Conservation (phyloP, 768 basidiomycete genomes). For the Lepiota venenata region DNA sequence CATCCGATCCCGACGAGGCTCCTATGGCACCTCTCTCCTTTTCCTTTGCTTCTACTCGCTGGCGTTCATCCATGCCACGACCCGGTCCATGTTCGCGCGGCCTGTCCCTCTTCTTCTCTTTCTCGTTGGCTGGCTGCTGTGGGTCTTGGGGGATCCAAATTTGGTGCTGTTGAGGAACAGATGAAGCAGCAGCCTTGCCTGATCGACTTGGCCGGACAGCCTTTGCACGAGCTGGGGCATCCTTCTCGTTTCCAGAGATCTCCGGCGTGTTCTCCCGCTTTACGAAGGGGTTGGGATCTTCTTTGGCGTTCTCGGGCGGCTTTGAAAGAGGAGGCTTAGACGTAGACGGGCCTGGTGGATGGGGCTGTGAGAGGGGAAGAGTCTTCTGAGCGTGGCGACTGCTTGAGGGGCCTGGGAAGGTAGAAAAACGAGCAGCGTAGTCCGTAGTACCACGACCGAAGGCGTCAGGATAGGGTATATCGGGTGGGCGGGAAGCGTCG, state of each 20-base stretch:
- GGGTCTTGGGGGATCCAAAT: background rate
- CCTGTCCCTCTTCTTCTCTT: slow-evolving; percentile 1
- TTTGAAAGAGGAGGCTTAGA: background rate
- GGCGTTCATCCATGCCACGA: background rate
- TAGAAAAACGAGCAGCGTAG: slow-evolving; percentile 2
- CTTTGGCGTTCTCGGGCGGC: background rate
- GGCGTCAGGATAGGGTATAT: background rate
- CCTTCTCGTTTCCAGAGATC: slow-evolving; percentile 1
- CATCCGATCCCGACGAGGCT: slow-evolving; percentile 3
- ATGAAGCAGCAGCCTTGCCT: background rate
- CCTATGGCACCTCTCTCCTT: background rate
- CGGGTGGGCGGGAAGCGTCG: background rate
- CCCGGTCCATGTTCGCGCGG: background rate
- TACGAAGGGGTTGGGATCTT: background rate
- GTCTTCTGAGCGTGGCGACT: background rate
- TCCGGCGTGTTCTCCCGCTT: background rate
- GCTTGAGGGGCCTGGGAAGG: background rate
- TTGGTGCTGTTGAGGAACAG: slow-evolving; percentile 1
- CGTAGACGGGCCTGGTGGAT: background rate
- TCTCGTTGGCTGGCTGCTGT: slow-evolving; percentile 2
- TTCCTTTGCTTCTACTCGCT: slow-evolving; percentile 3
- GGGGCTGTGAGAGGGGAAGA: background rate
- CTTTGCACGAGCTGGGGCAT: background rate
- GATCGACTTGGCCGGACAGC: slow-evolving; percentile 3
- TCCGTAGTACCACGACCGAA: background rate